Evolutionary conservation across 306 rosid species (phyloP), one percentile per base, ranked within the genome.

Genomic region (Phaseolus lunatus): DNA sequence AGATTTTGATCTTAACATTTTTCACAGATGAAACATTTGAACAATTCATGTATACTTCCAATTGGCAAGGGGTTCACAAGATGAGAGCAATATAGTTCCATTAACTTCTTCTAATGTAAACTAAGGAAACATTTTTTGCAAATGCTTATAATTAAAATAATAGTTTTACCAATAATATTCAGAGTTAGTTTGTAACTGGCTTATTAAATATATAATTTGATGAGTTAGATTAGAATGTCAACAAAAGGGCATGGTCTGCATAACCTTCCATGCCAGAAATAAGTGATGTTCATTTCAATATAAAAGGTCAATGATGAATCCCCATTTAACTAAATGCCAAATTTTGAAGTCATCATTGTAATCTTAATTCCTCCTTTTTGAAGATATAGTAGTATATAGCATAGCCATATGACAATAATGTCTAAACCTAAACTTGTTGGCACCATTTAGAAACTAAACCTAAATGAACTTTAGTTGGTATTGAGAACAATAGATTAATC

Each of bases 241-340:
- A 61, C 58, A 73, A 24, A n/a, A 72, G 58, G 69, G 82, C 82
- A 76, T 80, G 80, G 54, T 66, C 7, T 67, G 78, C 63, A 73
- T 78, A 67, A 80, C n/a, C 22, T 39, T 56, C 76, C 57, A 84
- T 67, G 80, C 80, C 59, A 9, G 79, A 72, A 78, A 72, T 35
- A 20, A 45, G 50, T 76, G 75, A 64, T 80, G 87, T 35, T 76
- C 45, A 26, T 67, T 70, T 80, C 67, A 64, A 71, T 45, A 56
- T 31, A 56, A 67, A 39, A 65, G 72, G 84, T 84, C 81, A 84
- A 83, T 22, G 29, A 75, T 70, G 5, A 5, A 39, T 39, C 22
- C 47, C 44, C 23, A 41, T 26, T 9, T 41, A 62, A 83, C 24
- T 39, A 52, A 53, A 52, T 52, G 75, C 77, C 72, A 68, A 50